Base-by-base conservation (phyloP, 768 basidiomycete genomes). In the Trichaptum fuscoviolaceum region DNA sequence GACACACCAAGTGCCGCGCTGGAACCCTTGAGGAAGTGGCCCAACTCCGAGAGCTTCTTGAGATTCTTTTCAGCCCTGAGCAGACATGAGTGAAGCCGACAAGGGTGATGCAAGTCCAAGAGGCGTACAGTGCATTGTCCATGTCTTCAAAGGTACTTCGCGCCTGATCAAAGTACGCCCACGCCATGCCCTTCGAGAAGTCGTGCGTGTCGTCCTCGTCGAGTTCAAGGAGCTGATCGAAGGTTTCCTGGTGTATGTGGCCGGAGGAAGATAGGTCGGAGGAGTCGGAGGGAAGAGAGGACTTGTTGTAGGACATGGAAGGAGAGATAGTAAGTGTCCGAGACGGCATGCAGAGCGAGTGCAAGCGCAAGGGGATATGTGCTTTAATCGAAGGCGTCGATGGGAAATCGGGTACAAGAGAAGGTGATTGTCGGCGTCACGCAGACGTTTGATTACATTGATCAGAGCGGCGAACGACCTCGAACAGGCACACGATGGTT, bases 21-120 rank as follows among this genome's bases (percentile, higher is more conserved):
- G 1, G 96, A 98, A 61, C 96, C 96, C 77, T 99, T 99, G 74
- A 99, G 87, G 79, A 93, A 99, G 78, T 99, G 96, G 0, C 96
- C 97, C 10, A 91, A 82, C 20, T 80, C 77, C 1, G 92, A 90
- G 20, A 99, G 85, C 65, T 84, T 74, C 10, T 72, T 70, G 10
- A 96, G 84, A 70, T 95, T 84, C 68, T 87, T 83, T 25, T 71
- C 75, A 52, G 71, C 71, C 68, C 92, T 93, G 75, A 70, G 63
- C 63, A 64, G n/a, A 66, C 35, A 15, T 20, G 58, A 36, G 42
- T 20, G 58, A 60, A 58, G 60, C 27, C 62, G 63, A 64, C n/a
- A 70, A 64, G 64, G 65, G 64, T 62, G 67, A 66, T 24, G 60
- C 17, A 64, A 34, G 59, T 34, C 27, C 8, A 30, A 30, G 30